Conservation (phyloP, 768 basidiomycete species). For the Mycena amicta region DNA sequence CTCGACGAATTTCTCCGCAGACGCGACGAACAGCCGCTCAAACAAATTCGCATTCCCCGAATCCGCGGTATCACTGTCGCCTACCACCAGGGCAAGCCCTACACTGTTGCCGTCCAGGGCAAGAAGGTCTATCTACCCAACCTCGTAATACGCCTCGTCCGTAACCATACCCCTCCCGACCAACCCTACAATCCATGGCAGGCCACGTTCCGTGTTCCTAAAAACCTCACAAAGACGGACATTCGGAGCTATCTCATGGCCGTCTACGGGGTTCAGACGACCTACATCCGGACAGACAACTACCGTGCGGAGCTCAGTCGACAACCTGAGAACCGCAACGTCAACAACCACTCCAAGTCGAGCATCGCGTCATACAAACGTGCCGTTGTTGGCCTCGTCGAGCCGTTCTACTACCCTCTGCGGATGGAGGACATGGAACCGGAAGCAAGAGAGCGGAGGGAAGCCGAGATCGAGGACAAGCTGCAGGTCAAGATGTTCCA, state of each 20-base stretch:
- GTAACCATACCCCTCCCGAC: conserved; percentile 76
- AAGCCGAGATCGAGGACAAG: conserved; percentile 64
- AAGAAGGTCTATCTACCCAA: conserved; percentile 90
- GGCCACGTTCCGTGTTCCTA: conserved; percentile 92
- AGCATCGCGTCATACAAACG: conserved; percentile 68
- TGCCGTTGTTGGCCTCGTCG: conserved; percentile 86
- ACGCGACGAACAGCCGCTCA: conserved; percentile 16
- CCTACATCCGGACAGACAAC: conserved; percentile 95
- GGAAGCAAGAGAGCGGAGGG: conserved; percentile 54
- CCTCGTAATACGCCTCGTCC: conserved; percentile 76
- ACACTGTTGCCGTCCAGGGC: conserved; percentile 64
- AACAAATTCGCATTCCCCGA: conserved; percentile 63
- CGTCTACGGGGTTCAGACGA: conserved; percentile 86
- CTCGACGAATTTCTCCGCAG: conserved; percentile 18
- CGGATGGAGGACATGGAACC: conserved; percentile 75
- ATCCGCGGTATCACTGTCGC: conserved; percentile 64
- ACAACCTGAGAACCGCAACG: conserved; percentile 28
- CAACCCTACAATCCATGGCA: conserved; percentile 92
- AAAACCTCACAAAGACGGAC: conserved; percentile 89
- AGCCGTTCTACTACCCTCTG: conserved; percentile 93
- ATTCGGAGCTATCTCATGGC: conserved; percentile 82
- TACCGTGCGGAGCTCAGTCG: conserved; percentile 62
- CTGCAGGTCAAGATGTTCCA: conserved; percentile 51
- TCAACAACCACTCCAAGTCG: conserved; percentile 43
- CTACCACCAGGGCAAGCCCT: conserved; percentile 38